These are phyloP conservation scores for Glycine tomentella DNA, from an alignment of 306 rosid species.

Conservation along the genomic window DNA sequence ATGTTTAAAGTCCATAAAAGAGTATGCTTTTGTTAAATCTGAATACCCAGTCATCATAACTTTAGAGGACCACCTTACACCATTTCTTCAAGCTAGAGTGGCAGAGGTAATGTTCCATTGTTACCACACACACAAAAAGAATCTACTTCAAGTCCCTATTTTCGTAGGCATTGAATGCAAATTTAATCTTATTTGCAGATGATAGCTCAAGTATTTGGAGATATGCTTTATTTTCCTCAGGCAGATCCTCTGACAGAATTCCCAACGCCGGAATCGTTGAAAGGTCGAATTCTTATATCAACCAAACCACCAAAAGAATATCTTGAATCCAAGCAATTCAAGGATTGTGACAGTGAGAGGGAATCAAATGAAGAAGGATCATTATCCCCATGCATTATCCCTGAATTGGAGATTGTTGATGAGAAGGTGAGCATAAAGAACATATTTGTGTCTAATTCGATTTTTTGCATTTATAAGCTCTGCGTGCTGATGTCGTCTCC, in stretches of 20 bases:
- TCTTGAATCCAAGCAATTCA: slow-evolving; percentile 54
- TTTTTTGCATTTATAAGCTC: slow-evolving; percentile 33
- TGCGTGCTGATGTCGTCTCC: slow-evolving; percentile 11
- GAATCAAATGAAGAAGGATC: slow-evolving; percentile 60
- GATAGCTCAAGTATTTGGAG: slow-evolving; percentile 73
- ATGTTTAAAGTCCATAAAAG: slow-evolving; percentile 86
- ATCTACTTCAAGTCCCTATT: not conserved
- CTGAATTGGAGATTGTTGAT: slow-evolving; percentile 51
- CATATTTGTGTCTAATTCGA: slow-evolving; percentile 24
- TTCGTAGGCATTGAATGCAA: slow-evolving; percentile 24
- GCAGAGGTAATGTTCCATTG: slow-evolving; percentile 67
- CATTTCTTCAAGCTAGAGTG: slow-evolving; percentile 82
- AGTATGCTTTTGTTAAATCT: slow-evolving; percentile 83
- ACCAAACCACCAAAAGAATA: slow-evolving; percentile 88
- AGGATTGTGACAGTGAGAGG: slow-evolving; percentile 58
- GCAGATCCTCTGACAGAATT: slow-evolving; percentile 65
- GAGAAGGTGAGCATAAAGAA: slow-evolving; percentile 57
- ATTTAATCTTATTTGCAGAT: slow-evolving; percentile 59
- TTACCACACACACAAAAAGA: not conserved
- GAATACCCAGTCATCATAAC: slow-evolving; percentile 86
- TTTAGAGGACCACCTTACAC: slow-evolving; percentile 88
- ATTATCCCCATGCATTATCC: slow-evolving; percentile 35
- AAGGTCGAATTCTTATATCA: slow-evolving; percentile 73
- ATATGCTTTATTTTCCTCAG: slow-evolving; percentile 69
- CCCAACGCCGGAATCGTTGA: slow-evolving; percentile 84